A percentile compares a stretch with the other conserved stretches of the same genome.
These are phyloP conservation scores for Chionographis japonica DNA, from an alignment of 106 monocot species.

Conservation along the genomic window DNA sequence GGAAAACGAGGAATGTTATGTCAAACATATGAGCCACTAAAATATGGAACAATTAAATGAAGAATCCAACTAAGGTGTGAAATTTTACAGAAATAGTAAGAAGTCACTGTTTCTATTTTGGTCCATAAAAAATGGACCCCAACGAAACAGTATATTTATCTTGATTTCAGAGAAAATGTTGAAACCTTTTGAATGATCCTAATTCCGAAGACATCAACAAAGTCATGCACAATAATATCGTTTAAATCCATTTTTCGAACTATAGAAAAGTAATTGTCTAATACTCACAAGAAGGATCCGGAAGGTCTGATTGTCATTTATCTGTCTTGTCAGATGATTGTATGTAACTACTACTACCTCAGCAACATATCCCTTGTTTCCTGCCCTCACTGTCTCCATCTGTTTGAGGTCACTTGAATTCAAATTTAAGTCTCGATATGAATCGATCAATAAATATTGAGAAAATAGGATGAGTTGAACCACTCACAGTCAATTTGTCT, in stretches of 20 bases:
- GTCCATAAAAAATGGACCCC: no score
- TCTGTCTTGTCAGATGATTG: constrained; percentile 24
- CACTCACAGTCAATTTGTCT: constrained; percentile 57
- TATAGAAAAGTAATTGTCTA: background rate
- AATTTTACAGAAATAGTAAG: no score
- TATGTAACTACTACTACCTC: constrained; percentile 77
- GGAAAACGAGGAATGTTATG: constrained; percentile 60
- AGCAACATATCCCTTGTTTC: constrained; percentile 65
- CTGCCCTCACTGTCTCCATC: constrained; percentile 66
- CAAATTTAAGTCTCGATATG: background rate
- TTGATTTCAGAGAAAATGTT: no score
- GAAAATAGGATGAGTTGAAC: background rate
- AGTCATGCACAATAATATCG: no score
- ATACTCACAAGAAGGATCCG: constrained; percentile 86
- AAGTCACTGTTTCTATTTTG: no score
- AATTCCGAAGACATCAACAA: no score
- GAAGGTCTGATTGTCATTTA: constrained; percentile 33
- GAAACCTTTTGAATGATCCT: no score
- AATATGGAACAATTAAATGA: constrained; percentile 7
- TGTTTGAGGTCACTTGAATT: constrained; percentile 18
- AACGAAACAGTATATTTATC: no score
- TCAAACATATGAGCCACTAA: constrained; percentile 54
- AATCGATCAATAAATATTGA: background rate
- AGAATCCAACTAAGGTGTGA: background rate
- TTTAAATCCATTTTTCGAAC: no score